These are phyloP conservation scores for Phytophthora fragariae DNA, from an alignment of 352 stramenopile species.

Conservation along the genomic window DNA sequence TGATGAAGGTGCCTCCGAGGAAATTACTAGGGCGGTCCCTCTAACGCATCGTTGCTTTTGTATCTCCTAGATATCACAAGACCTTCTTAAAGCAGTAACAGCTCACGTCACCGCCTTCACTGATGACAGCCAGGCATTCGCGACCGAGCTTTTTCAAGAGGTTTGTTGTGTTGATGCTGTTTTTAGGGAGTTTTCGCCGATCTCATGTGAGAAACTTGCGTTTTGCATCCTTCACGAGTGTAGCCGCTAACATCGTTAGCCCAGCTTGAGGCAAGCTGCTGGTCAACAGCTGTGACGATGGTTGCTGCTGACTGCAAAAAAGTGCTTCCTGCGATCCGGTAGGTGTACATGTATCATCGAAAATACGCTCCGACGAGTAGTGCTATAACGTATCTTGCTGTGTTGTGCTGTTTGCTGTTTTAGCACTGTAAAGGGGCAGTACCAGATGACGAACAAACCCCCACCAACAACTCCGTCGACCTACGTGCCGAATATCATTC, in stretches of 20 bases:
- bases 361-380: neutral
- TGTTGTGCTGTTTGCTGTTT: neutral
- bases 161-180: conserved; percentile 13
- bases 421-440: conserved; percentile 89
- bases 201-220: neutral
- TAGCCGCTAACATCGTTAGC: conserved; percentile 52
- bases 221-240: neutral
- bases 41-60: neutral
- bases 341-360: conserved; percentile 2
- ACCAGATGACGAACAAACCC: conserved; percentile 92
- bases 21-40: neutral
- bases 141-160: conserved; percentile 59
- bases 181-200: neutral
- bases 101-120: conserved; percentile 48
- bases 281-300: conserved; percentile 61
- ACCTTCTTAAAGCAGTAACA: conserved; percentile 51
- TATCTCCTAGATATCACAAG: conserved; percentile 56
- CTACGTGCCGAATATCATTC: conserved; percentile 82
- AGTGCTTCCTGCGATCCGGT: conserved; percentile 84
- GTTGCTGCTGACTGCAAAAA: conserved; percentile 89
- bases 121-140: conserved; percentile 56
- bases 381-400: conserved; percentile 8
- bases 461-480: conserved; percentile 69
- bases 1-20: neutral
- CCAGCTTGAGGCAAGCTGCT: conserved; percentile 66